Evolutionary conservation across 331 rosid genomes (phyloP), one percentile per base, ranked within the genome.

Genomic region (Pyracantha coccinea): DNA sequence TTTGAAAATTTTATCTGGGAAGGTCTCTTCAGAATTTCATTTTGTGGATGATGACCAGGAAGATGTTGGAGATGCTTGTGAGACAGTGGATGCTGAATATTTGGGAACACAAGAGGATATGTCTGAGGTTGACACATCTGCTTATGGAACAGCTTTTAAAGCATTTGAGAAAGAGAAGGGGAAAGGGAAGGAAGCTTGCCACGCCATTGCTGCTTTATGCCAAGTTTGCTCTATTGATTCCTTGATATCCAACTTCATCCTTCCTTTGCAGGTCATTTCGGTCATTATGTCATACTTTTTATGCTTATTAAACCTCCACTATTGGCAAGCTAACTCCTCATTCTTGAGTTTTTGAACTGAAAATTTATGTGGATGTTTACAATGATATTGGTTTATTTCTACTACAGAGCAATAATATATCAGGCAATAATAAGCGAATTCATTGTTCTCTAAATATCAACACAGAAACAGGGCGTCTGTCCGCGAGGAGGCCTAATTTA

Each of bases 391-490:
- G 74, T 76, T 19, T 85, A 68, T 83, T 69, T 69, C 41, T 75
- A 66, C 77, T 17, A 57, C 90, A 94, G 98, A 92, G 97, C 68
- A 88, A 83, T 79, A 91, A 91, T 83, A 84, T 94, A 82, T 88
- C 96, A 2, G 95, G 97, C 80, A 91, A 79, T 79, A 91, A 94
- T 81, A 80, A 78, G 28, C 93, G 96, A 72, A 83, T 94, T 76
- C 98, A 94, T 85, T 94, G 96, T 80, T 94, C 98, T 31, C 83
- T 94, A 65, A 94, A 91, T 86, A 94, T 94, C 81, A 93, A 91
- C 84, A 91, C 96, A 0, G 97, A 94, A 88, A 94, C 97, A 1
- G 97, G 98, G 71, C 96, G 97, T 60, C 84, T 94, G 77, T 94
- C 96, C 41, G 98, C 98, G 74, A 92, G 98, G 78, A 86, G 97